phyloP scores from a whole-genome alignment of 805 yeast species.

The Saccharomycopsis sp. region DNA sequence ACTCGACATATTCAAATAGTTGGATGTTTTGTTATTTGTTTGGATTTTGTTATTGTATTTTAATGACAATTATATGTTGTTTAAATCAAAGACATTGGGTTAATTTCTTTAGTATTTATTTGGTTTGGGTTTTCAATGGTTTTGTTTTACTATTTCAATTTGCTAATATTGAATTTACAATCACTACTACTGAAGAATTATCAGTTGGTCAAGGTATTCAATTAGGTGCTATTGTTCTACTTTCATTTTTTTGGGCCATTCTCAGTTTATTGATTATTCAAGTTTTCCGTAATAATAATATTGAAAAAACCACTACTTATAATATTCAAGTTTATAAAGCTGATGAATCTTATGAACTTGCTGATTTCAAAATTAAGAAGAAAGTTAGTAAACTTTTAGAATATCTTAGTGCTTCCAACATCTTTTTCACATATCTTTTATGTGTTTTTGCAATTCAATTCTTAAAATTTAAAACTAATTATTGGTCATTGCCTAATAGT shows the following conservation, averaged over 20 bases:
- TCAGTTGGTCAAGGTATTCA: conserved; percentile 2
- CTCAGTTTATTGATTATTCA: conserved; percentile 1
- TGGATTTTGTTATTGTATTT: conserved; percentile 9
- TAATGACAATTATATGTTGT: conserved; percentile 4
- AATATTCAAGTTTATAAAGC: conserved; percentile 4
- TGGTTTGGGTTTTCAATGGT: conserved; percentile 6
- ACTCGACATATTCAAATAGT: neutral
- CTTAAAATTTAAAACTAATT: neutral
- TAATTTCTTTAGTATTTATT: conserved; percentile 5
- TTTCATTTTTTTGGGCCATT: conserved; percentile 2
- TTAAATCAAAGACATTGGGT: conserved; percentile 2
- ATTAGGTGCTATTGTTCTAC: neutral
- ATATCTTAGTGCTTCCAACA: conserved; percentile 3
- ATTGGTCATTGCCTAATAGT: neutral
- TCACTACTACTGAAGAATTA: neutral
- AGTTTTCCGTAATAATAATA: conserved; percentile 7
- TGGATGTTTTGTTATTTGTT: conserved; percentile 7
- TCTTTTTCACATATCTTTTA: conserved; percentile 1
- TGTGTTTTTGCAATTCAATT: conserved; percentile 9
- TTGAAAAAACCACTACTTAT: conserved; percentile 4
- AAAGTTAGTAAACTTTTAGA: neutral
- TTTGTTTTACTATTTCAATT: conserved; percentile 4
- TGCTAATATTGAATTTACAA: conserved; percentile 1
- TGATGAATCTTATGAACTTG: neutral
- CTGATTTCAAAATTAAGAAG: conserved; percentile 4